Percentiles rank a stretch among this genome's conserved stretches.
Evolutionary conservation across 75 land plant species (phyloP).

Genomic region (Selaginella moellendorffii): DNA sequence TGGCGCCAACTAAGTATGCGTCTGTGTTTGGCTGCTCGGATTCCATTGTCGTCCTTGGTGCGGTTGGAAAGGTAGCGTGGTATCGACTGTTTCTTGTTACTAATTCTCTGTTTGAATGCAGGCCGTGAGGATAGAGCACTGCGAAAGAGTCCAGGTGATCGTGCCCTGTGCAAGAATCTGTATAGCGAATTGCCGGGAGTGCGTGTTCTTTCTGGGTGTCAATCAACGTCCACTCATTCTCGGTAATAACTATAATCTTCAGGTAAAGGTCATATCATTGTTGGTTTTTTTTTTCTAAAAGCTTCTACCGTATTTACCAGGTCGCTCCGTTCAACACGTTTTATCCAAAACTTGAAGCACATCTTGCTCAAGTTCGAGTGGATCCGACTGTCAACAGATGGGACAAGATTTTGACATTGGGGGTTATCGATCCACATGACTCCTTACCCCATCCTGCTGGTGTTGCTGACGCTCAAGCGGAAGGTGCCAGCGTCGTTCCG

Average conservation of each 20-base stretch:
- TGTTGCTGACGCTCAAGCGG: conserved; percentile 84
- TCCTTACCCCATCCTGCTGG: conserved; percentile 85
- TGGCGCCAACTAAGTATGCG: conserved; percentile 85
- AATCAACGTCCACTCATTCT: conserved; percentile 79
- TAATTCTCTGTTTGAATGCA: too few relatives aligned
- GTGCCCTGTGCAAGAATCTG: conserved; percentile 57
- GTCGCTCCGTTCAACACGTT: conserved; percentile 95
- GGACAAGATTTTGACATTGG: conserved; percentile 73
- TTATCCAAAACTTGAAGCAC: conserved; percentile 71
- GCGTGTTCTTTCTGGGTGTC: conserved; percentile 78
- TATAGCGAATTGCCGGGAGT: conserved; percentile 95
- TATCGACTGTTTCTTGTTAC: too few relatives aligned
- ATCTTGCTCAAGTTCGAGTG: conserved; percentile 61
- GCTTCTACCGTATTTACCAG: conserved; percentile 19
- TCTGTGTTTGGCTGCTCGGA: conserved; percentile 92
- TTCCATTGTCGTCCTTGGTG: conserved; percentile 87
- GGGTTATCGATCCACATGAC: conserved; percentile 95
- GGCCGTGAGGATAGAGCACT: conserved; percentile 91
- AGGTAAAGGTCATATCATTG: conserved; percentile 28
- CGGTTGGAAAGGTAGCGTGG: conserved; percentile 99
- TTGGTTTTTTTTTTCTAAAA: neutral
- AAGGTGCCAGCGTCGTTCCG: conserved; percentile 55
- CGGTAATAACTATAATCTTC: conserved; percentile 87
- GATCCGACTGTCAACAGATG: conserved; percentile 62
- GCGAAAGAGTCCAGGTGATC: conserved; percentile 89